Percentiles rank a stretch among this genome's conserved stretches.
phyloP scores from a whole-genome alignment of 768 basidiomycete species.

The Hypsizygus marmoreus region DNA sequence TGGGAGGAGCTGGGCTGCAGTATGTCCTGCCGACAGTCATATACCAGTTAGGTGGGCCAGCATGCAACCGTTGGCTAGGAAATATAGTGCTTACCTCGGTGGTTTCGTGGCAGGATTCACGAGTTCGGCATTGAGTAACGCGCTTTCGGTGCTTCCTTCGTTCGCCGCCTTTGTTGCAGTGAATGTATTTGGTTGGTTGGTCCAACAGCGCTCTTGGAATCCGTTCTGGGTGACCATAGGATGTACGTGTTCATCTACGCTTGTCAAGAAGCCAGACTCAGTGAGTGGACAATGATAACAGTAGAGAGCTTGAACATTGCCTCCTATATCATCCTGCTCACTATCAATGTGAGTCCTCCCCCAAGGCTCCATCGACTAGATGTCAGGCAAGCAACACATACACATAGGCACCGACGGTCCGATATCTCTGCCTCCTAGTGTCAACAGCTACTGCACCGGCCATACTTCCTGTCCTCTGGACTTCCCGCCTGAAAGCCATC shows the following conservation, averaged over 20 bases:
- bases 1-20: conserved; percentile 14
- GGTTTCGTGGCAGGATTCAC: conserved; percentile 8
- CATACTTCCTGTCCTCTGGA: conserved; percentile 13
- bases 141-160: conserved; percentile 14
- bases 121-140: conserved; percentile 14
- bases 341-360: conserved; percentile 2
- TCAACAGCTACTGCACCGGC: conserved; percentile 15
- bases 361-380: too few relatives aligned
- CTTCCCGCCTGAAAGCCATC: conserved; percentile 13
- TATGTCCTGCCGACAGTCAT: conserved; percentile 15
- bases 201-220: conserved; percentile 10
- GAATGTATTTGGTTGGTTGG: conserved; percentile 14
- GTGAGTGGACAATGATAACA: background rate
- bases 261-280: background rate
- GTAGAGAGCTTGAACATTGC: conserved; percentile 14
- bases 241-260: conserved; percentile 1
- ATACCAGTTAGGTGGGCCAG: conserved; percentile 10
- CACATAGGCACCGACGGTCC: conserved; percentile 2
- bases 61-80: background rate
- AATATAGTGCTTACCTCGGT: background rate
- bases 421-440: conserved; percentile 13
- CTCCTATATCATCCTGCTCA: conserved; percentile 12
- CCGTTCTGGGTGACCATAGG: conserved; percentile 13
- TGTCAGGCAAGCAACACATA: too few relatives aligned
- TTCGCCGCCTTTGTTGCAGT: conserved; percentile 9